Evolutionary conservation across 2,329 filamentous ascomycete genomes (phyloP), one percentile per base, ranked within the genome.

Genomic region (Aureobasidium mangrovei): DNA sequence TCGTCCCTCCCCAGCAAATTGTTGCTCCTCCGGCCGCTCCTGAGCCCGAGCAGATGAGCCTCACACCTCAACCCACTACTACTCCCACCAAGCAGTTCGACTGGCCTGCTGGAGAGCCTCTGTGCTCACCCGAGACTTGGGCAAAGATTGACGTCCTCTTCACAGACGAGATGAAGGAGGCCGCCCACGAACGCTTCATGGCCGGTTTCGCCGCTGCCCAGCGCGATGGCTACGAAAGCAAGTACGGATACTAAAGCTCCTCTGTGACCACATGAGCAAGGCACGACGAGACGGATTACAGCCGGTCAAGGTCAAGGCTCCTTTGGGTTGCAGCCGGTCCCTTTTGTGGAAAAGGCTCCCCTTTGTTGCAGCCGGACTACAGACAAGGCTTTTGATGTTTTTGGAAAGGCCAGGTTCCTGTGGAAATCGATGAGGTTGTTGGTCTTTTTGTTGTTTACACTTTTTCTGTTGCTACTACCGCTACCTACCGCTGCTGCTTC

Each of bases 311-410:
- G 35, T 28, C 31, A 49, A 53, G 32, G 40, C 32, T 24, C 10
- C 33, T 29, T 18, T 36, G 39, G 31, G 31, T 53, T 44, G 49
- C 27, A 53, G 49, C 40, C 42, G 48, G 48, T 52, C 26, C 24
- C 32, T 38, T 40, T 39, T 35, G 18, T 10, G 29, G 29, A 43
- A 31, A 43, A 43, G 10, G 49, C 49, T 53, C 33, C 33, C 39
- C 39, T 27, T 38, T 18, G 6, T 43, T 44, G 49, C 40, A 53
- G 49, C 49, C 44, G 49, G 32, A 7, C 32, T 35, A 12, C 18
- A 18, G 18, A 18, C 18, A 18, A 18, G 18, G 18, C 18, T 18
- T 18, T 18, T 18, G 18, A 18, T 18, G 47, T 24, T n/a, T 39
- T 51, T 12, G 10, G n/a, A n/a, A 26, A 1, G 18, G 18, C 18